Evolutionary conservation across 345 rosid species (phyloP), one percentile per base, ranked within the genome.

Genomic region (Populus davidiana): DNA sequence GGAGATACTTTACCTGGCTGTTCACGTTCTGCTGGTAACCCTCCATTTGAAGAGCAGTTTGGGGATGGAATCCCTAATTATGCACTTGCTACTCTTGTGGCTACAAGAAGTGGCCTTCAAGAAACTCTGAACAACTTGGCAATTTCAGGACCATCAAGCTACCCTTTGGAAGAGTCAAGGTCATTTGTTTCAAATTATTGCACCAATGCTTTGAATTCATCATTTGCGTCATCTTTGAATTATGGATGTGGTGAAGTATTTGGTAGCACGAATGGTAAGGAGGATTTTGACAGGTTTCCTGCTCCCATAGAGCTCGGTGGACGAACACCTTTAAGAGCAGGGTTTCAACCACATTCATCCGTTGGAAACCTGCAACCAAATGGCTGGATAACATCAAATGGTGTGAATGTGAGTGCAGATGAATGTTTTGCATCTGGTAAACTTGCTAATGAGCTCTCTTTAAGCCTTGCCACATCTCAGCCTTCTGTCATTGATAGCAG

Each of bases 401-500:
- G 75, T 59, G 85, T 86, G 49, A 82, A 82, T 72, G 77, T 83
- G 63, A 50, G 80, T 71, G 31, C 74, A 14, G 74, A 72, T 74
- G 74, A 84, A 81, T 25, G 73, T n/a, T 82, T 78, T 62, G 79
- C 79, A 43, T 83, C 84, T 25, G 63, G 85, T 17, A 85, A 77
- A 71, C 73, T 81, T 36, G 77, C 79, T 52, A 90, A 89, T 71
- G 96, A 89, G 83, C 94, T 91, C 47, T 91, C 97, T 3, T 71
- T 96, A 78, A 93, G 98, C 78, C 97, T 93, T 35, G 91, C 93
- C 17, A 87, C 94, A 0, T 76, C 89, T 6, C 86, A 82, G 39
- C 84, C 87, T 71, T 79, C 86, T 11, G 75, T 75, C 7, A 43
- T 81, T 21, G 70, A 77, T 44, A 80, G 81, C 43, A 54, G 81